Base-by-base conservation (phyloP, 495 filamentous ascomycete genomes). In the Podospora comata region DNA sequence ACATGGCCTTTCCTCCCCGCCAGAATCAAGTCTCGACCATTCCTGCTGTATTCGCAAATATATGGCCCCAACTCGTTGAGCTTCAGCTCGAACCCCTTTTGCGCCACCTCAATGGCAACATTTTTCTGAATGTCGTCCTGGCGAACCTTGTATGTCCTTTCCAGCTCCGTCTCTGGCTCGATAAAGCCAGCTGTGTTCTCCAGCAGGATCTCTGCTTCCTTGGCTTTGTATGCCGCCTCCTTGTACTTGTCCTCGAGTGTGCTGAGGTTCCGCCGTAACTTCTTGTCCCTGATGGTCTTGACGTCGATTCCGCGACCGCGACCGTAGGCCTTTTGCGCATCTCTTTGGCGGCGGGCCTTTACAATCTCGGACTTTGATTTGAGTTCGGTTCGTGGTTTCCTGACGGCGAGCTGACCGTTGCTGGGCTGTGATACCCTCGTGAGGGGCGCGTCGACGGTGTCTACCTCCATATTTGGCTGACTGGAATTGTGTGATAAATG, bases 1-100 rank as follows among this genome's bases (percentile, higher is more conserved):
- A 99, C 83, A 89, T 99, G 95, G 18, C 95, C 95, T 79, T 96
- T 97, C 63, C 92, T 82, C 30, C 95, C 94, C 64, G 90, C 93
- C 60, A 99, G 79, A 53, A 99, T 80, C 30, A 99, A 79, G 70
- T 93, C 87, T 66, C 91, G 86, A 19, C 95, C 95, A 74, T 96
- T 97, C 39, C 92, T 84, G 11, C 92, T 92, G 77, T 96, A 99
- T 62, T 97, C 93, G 68, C 84, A 87, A 6, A 87, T 81, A 71
- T 99, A 99, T 30, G 94, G 95, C 2, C 95, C 95, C 60, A 97
- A 80, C 5, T 86, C 84, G 30, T 91, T 86, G 53, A 99, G 81
- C 77, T 90, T 93, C 74, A 99, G 77, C 72, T 97, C 94, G 74
- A 98, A 97, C 34, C 89, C 86, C 78, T 96, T 97, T 82, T 94